Conservation (phyloP, 768 basidiomycete species). For the Clathrus columnatus region DNA sequence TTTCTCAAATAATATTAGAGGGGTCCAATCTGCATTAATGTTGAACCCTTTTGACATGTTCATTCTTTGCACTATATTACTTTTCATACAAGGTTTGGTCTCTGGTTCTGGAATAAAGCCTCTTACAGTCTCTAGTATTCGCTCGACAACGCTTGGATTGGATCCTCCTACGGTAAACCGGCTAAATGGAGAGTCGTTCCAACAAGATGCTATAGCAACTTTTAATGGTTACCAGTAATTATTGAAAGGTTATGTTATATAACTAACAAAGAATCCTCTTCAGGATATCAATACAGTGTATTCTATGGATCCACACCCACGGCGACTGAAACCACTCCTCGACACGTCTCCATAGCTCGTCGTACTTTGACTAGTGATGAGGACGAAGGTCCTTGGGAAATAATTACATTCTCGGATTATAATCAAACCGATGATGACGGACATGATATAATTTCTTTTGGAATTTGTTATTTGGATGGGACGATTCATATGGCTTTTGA, state of each 20-base stretch:
- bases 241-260: not conserved
- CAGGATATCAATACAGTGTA: conserved; percentile 29
- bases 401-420: conserved; percentile 26
- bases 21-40: no score
- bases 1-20: no score
- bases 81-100: not conserved
- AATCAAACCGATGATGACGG: conserved; percentile 30
- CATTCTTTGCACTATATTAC: no score
- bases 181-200: conserved; percentile 30
- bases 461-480: conserved; percentile 29
- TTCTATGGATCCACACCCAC: conserved; percentile 20
- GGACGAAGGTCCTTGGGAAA: conserved; percentile 20
- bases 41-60: no score
- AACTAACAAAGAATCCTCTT: not conserved
- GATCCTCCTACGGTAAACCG: conserved; percentile 29
- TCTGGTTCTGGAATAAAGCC: not conserved
- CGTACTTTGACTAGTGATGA: conserved; percentile 13
- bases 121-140: not conserved
- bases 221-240: conserved; percentile 21
- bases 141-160: not conserved
- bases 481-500: conserved; percentile 29
- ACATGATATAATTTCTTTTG: conserved; percentile 29
- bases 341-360: conserved; percentile 22
- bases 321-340: conserved; percentile 20
- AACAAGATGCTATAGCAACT: conserved; percentile 26